Conservation (phyloP, 148 eudicot genomes). For the Drosera capensis region DNA sequence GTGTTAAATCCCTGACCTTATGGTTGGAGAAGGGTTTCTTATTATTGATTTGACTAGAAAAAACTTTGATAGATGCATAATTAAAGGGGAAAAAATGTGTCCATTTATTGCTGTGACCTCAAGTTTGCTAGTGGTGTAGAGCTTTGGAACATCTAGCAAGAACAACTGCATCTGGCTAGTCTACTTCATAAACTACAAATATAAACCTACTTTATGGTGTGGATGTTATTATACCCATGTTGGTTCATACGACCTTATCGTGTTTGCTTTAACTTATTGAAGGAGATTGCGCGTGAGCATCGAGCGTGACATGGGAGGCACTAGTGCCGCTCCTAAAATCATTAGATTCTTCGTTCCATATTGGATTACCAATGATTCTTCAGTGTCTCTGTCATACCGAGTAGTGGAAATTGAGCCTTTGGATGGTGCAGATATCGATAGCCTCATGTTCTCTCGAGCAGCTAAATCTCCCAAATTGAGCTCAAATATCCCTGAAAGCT, state of each 20-base stretch:
- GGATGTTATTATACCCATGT: too few relatives aligned
- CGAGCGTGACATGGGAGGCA: constrained; percentile 95
- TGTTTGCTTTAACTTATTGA: constrained; percentile 4
- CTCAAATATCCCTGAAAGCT: constrained; percentile 14
- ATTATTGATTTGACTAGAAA: too few relatives aligned
- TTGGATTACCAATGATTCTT: constrained; percentile 76
- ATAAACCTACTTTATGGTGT: too few relatives aligned
- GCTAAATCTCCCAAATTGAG: constrained; percentile 44
- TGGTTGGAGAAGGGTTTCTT: too few relatives aligned
- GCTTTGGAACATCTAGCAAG: too few relatives aligned
- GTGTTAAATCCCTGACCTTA: too few relatives aligned
- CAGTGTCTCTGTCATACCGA: constrained; percentile 64
- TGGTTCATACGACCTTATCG: background rate
- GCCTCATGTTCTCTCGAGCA: constrained; percentile 20
- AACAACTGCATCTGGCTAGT: too few relatives aligned
- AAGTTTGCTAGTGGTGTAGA: too few relatives aligned
- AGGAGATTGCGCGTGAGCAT: constrained; percentile 96
- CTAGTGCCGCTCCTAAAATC: constrained; percentile 64
- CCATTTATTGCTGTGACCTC: too few relatives aligned
- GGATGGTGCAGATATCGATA: constrained; percentile 47
- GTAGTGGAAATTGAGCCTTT: constrained; percentile 87
- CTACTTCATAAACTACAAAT: too few relatives aligned
- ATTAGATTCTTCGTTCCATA: constrained; percentile 89
- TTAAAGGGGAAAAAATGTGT: too few relatives aligned
- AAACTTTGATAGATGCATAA: too few relatives aligned